These are phyloP conservation scores for Hordeum vulgare DNA, from an alignment of 176 grass and related monocot genomes.

Conservation along the genomic window MorexV3_pseudomolecules_assembly NC_058520.1:541844786-541845285, in stretches of 20 bases:
- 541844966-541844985: neutral
- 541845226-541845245: constrained; percentile 14
- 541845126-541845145: constrained; percentile 25
- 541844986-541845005: neutral
- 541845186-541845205: constrained; percentile 11
- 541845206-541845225: constrained; percentile 31
- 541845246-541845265: neutral
- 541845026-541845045: constrained; percentile 42
- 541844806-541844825: constrained; percentile 83
- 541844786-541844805: constrained; percentile 65
- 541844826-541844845: constrained; percentile 37
- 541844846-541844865: constrained; percentile 17
- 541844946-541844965: neutral
- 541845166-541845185: constrained; percentile 9
- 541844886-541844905: too few species aligned
- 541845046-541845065: constrained; percentile 63
- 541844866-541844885: constrained; percentile 13
- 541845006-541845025: constrained; percentile 48
- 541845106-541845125: constrained; percentile 69
- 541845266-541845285: neutral
- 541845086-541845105: constrained; percentile 76
- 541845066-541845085: constrained; percentile 57
- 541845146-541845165: neutral
- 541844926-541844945: neutral
- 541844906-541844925: neutral